Conservation (phyloP, 306 rosid genomes). For the Styphnolobium japonicum region DNA sequence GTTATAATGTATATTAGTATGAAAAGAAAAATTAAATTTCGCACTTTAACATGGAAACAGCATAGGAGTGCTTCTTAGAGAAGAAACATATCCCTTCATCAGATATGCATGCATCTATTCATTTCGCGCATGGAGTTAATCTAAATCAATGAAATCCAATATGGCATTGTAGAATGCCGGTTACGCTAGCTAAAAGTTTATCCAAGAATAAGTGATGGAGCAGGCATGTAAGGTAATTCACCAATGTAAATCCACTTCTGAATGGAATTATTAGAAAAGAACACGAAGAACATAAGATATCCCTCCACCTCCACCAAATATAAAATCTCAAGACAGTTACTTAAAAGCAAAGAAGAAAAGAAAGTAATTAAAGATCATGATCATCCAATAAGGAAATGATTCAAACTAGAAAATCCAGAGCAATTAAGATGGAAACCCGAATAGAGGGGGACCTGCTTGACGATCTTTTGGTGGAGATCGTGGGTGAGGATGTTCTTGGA, state of each 20-base stretch:
- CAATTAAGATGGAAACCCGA: too few relatives aligned
- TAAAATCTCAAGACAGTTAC: background rate
- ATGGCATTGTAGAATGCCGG: background rate
- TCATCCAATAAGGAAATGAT: too few relatives aligned
- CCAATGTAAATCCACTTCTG: background rate
- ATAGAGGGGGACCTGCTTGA: slow-evolving; percentile 70
- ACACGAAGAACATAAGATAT: too few relatives aligned
- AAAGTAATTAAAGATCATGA: background rate
- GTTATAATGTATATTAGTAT: background rate
- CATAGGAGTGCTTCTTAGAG: background rate
- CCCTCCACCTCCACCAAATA: too few relatives aligned
- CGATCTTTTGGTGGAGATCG: slow-evolving; percentile 76
- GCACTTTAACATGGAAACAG: background rate
- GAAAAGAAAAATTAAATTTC: background rate
- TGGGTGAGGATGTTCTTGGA: slow-evolving; percentile 55
- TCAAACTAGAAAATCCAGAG: too few relatives aligned
- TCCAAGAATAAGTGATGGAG: background rate
- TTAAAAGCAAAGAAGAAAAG: background rate
- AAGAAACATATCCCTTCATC: background rate
- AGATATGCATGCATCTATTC: background rate
- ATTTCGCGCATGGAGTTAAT: background rate
- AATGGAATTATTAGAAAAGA: background rate
- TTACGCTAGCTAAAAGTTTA: background rate
- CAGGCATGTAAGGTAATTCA: background rate
- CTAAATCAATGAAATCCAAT: background rate